Conservation (phyloP, 208 protist species). For the Angomonas ambiguus region DNA sequence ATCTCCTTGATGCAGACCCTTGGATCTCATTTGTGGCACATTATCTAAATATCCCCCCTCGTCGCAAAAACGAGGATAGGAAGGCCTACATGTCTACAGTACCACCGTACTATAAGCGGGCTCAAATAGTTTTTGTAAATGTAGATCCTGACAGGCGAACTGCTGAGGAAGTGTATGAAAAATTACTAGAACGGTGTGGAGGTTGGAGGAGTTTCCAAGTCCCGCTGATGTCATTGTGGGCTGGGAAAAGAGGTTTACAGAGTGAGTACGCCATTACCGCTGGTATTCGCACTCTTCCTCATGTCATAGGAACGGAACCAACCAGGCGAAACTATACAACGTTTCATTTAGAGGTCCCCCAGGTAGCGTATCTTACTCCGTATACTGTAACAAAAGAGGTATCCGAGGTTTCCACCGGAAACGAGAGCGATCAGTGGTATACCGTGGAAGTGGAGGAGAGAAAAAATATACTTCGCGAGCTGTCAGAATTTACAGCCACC, state of each 20-base stretch:
- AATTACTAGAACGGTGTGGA: constrained; percentile 21
- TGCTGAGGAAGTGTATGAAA: constrained; percentile 27
- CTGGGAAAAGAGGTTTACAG: constrained; percentile 62
- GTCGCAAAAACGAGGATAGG: constrained; percentile 12
- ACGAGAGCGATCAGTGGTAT: not conserved
- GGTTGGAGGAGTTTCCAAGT: constrained; percentile 72
- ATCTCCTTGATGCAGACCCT: constrained; percentile 45
- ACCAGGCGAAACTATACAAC: constrained; percentile 17
- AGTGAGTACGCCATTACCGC: constrained; percentile 58
- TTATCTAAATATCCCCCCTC: constrained; percentile 33
- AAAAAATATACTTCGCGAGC: constrained; percentile 5
- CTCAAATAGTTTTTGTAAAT: constrained; percentile 82
- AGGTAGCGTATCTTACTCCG: not conserved
- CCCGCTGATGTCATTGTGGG: constrained; percentile 67
- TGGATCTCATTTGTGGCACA: constrained; percentile 54
- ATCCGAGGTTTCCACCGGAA: not conserved
- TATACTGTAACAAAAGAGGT: not conserved
- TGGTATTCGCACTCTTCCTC: constrained; percentile 50
- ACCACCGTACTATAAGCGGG: constrained; percentile 42
- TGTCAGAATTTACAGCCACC: constrained; percentile 28
- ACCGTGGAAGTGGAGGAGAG: not conserved
- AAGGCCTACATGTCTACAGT: constrained; percentile 23
- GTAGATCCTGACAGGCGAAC: constrained; percentile 47
- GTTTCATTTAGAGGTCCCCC: not conserved
- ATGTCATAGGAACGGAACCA: constrained; percentile 46